Evolutionary conservation across 2,329 filamentous ascomycete genomes (phyloP).

Genomic region (Colletotrichum lini): DNA sequence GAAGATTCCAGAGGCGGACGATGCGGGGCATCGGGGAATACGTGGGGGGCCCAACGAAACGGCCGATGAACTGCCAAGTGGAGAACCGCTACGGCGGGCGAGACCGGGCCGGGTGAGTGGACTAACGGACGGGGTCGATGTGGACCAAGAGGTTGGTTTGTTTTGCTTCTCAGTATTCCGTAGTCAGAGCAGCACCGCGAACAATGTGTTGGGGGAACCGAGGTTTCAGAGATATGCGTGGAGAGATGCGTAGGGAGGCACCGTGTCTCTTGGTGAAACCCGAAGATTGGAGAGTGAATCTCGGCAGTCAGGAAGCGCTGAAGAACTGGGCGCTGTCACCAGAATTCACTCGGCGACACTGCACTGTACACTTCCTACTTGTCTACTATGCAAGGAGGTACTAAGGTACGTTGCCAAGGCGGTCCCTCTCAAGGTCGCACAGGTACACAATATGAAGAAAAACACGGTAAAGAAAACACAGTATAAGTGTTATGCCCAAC

Average conservation of each 20-base stretch:
- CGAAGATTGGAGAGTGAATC: not conserved
- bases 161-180: not conserved
- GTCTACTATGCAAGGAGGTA: too few relatives aligned
- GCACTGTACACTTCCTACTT: too few relatives aligned
- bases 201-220: conserved; percentile 11
- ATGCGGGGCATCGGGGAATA: not conserved
- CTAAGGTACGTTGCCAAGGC: too few relatives aligned
- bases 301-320: not conserved
- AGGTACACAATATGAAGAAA: too few relatives aligned
- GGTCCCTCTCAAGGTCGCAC: too few relatives aligned
- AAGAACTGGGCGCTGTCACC: not conserved
- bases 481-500: too few relatives aligned
- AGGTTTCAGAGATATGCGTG: conserved; percentile 28
- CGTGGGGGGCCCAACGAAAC: not conserved
- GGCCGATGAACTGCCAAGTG: not conserved
- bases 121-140: conserved; percentile 5
- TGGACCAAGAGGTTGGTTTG: conserved; percentile 1
- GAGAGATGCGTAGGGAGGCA: not conserved
- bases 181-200: not conserved
- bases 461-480: too few relatives aligned
- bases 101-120: conserved; percentile 20
- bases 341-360: not conserved
- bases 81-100: not conserved
- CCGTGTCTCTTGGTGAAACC: not conserved
- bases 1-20: not conserved